Base-by-base conservation (phyloP, 2,329 filamentous ascomycete genomes). In the Aspergillus sclerotialis region DNA sequence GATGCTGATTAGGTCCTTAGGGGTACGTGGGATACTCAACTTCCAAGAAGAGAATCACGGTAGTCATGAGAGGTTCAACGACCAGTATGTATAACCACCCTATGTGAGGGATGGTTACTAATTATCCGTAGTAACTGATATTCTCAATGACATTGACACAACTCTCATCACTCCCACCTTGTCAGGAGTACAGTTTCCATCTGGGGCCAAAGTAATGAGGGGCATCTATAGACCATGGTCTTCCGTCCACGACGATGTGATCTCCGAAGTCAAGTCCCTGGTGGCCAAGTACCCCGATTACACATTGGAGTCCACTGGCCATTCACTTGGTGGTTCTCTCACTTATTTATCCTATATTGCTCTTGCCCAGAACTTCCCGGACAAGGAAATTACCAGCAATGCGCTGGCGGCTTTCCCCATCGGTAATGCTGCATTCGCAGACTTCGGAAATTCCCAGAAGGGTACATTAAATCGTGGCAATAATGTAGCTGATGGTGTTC, bases 361-460 rank as follows among this genome's bases (percentile, higher is more conserved):
- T 12, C 39, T 58, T 13, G 38, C 52, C 1, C 47, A 55, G 21
- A 53, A 56, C 29, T 58, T 58, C 37, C 54, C 55, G 1, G 43
- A 30, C 6, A 55, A 49, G 21, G 10, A 36, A n/a, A 36, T 58
- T n/a, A 49, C 35, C 4, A 55, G 55, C 36, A 53, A 52, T 45
- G 53, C 55, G 4, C 36, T 58, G 15, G 54, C 54, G 33, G 53
- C 55, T 7, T 58, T 53, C 13, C 55, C 55, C 5, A 58, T 58
- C 29, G 55, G 54, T 3, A 56, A 55, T 15, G 24, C 32, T 19
- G 50, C 37, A 2, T 54, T 48, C 40, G 52, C 50, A 6, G 33
- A 31, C 16, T 56, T 52, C 40, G 52, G 42, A 5, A 21, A 36
- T 2, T 40, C 46, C 11, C 49, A 49, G 26, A 41, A 40, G 8